phyloP scores from a whole-genome alignment of 192 early-diverging fungal genomes.

The Piromyces finnis region DNA sequence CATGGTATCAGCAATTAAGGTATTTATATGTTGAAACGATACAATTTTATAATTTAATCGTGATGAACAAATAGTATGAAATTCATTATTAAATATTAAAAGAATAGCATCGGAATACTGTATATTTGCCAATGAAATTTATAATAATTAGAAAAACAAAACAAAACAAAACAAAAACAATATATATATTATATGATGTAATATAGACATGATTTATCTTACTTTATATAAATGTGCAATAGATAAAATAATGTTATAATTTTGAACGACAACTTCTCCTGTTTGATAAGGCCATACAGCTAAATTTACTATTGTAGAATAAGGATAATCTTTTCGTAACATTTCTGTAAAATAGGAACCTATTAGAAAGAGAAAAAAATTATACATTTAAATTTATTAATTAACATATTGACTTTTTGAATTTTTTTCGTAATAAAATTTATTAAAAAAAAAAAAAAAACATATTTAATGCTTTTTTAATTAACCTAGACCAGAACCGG shows the following conservation, averaged over 20 bases:
- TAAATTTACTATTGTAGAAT: not conserved
- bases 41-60: not conserved
- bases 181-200: too few relatives aligned
- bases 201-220: too few relatives aligned
- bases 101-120: not conserved
- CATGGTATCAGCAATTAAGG: not conserved
- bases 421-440: too few relatives aligned
- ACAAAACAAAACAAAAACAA: too few relatives aligned
- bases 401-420: too few relatives aligned
- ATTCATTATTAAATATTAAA: not conserved
- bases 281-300: conserved; percentile 2
- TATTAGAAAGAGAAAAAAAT: too few relatives aligned
- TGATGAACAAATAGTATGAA: not conserved
- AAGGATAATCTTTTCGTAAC: not conserved
- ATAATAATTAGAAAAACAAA: too few relatives aligned
- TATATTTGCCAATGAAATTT: too few relatives aligned
- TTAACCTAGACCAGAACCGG: conserved; percentile 4
- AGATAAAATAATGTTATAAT: conserved; percentile 4
- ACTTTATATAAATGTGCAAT: not conserved
- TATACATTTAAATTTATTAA: too few relatives aligned
- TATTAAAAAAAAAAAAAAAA: too few relatives aligned
- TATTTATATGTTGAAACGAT: not conserved
- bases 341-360: conserved; percentile 4
- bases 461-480: too few relatives aligned
- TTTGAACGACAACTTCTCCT: conserved; percentile 6